Evolutionary conservation across 164 flowering plant species (phyloP).

Genomic region (Macadamia tetraphylla): DNA sequence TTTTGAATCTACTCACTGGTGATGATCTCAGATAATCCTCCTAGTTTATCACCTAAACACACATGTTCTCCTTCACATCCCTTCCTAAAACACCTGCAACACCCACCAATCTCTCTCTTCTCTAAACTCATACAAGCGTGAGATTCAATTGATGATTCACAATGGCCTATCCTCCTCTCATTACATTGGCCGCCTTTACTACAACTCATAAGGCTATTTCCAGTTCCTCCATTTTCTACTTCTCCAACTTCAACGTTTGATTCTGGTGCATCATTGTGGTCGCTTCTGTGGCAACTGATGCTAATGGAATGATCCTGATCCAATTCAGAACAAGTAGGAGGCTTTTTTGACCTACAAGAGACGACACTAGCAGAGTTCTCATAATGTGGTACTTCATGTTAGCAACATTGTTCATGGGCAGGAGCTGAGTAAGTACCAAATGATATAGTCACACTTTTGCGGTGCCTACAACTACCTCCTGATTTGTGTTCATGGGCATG

Average conservation of each 20-base stretch:
- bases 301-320: background rate
- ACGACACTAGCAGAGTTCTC: background rate
- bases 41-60: constrained; percentile 25
- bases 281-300: background rate
- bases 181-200: background rate
- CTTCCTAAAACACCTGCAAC: constrained; percentile 51
- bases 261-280: too few species aligned
- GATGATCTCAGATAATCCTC: constrained; percentile 43
- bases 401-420: constrained; percentile 9
- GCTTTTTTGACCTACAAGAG: background rate
- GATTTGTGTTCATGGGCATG: too few species aligned
- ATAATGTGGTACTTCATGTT: constrained; percentile 4
- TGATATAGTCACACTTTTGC: too few species aligned
- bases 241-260: too few species aligned
- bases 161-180: background rate
- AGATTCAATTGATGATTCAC: background rate
- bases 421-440: background rate
- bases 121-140: constrained; percentile 25
- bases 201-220: background rate
- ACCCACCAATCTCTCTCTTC: constrained; percentile 40
- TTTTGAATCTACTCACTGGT: constrained; percentile 28
- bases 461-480: too few species aligned
- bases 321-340: background rate
- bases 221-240: too few species aligned
- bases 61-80: constrained; percentile 40